Conservation (phyloP, 768 basidiomycete genomes). For the Lentinula detonsa region DNA sequence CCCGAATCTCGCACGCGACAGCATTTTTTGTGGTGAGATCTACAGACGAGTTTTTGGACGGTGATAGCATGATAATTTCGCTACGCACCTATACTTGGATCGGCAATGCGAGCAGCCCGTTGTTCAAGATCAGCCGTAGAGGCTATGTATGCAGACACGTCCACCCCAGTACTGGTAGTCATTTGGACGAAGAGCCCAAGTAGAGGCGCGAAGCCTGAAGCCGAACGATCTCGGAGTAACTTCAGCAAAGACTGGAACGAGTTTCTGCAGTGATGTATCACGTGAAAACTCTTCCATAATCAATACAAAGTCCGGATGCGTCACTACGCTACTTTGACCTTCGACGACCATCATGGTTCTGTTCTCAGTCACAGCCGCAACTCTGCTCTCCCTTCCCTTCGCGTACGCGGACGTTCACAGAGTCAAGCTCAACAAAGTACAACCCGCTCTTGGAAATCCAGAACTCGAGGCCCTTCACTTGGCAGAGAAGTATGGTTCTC, state of each 20-base stretch:
- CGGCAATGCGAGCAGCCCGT: conserved; percentile 66
- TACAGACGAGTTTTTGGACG: conserved; percentile 18
- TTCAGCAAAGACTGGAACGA: not conserved
- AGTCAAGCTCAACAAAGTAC: conserved; percentile 86
- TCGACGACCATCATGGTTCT: conserved; percentile 35
- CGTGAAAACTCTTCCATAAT: not conserved
- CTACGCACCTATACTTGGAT: conserved; percentile 61
- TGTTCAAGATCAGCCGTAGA: conserved; percentile 59
- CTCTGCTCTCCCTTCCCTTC: conserved; percentile 46
- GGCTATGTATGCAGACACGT: conserved; percentile 26
- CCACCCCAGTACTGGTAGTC: conserved; percentile 29
- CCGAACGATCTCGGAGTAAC: not conserved
- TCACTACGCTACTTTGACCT: not conserved
- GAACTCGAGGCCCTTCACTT: conserved; percentile 77
- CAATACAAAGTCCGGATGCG: not conserved
- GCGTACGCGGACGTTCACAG: conserved; percentile 61
- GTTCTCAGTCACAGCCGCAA: conserved; percentile 25
- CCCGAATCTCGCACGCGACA: conserved; percentile 73
- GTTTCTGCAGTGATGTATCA: not conserved
- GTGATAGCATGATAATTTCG: not conserved
- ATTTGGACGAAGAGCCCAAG: conserved; percentile 12
- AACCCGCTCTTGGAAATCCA: conserved; percentile 54
- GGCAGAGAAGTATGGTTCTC: conserved; percentile 86
- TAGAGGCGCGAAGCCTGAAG: not conserved
- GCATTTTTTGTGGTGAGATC: conserved; percentile 67